Base-by-base conservation (phyloP, 1,139 yeast genomes). In the Yamadazyma mexicana region DNA sequence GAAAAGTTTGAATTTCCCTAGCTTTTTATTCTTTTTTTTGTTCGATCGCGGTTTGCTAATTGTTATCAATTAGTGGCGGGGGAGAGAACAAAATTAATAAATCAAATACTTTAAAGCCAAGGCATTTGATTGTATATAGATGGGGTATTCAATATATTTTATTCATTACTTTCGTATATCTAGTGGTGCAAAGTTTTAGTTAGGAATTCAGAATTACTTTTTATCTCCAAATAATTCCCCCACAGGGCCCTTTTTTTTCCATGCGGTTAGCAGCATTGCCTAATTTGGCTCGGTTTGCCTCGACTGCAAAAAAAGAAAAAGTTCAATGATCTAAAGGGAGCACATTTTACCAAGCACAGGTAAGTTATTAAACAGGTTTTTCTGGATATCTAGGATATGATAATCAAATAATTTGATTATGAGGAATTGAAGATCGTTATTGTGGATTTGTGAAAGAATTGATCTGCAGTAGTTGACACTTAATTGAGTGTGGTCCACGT, bases 321-420 rank as follows among this genome's bases (percentile, higher is more conserved):
- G n/a, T 10, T 6, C 24, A 20, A 20, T 20, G 22, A 20, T 20
- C 22, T 20, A 20, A 20, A 20, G 8, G 8, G 8, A 8, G 8
- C 22, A 20, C 8, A 20, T 20, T 11, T 23, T 14, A n/a, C 25
- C 18, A 10, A 29, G n/a, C 28, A 25, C 28, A 12, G 43, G 45
- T 8, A 39, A 11, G n/a, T 17, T 34, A n/a, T 33, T 39, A n/a
- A 42, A 34, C 17, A 35, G 33, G 11, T 42, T 39, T 9, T 39
- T 37, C 12, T 37, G 24, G 6, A 39, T 33, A 23, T 42, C 34
- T 12, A 38, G 34, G 7, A 39, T 31, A 20, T 42, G 40, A 17
- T 34, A 39, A 12, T 39, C 45, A 14, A 39, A 37, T 10, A 42
- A 23, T 24, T 39, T 39, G 17, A 42, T 28, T 11, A 39, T 35